Conservation (phyloP, 208 protist genomes). For the Herpetomonas muscarum region DNA sequence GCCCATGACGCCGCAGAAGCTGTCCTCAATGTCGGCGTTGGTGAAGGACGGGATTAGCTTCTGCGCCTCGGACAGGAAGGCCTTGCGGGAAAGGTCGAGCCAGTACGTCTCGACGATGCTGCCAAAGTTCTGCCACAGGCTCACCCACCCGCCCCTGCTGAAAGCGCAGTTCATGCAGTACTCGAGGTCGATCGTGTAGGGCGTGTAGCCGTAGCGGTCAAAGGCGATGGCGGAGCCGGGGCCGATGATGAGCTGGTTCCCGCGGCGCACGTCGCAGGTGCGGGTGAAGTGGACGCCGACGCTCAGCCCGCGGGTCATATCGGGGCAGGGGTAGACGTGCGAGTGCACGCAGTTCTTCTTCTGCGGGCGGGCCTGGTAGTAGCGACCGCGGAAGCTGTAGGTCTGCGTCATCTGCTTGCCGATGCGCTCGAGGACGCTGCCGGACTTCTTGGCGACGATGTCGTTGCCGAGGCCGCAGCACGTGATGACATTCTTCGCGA, state of each 20-base stretch:
- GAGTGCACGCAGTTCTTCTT: constrained; percentile 52
- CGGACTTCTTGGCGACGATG: constrained; percentile 52
- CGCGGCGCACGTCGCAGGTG: constrained; percentile 68
- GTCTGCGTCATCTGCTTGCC: constrained; percentile 62
- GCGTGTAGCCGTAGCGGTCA: constrained; percentile 79
- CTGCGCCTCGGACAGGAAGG: constrained; percentile 64
- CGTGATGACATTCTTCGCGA: constrained; percentile 72
- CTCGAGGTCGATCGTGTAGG: constrained; percentile 67
- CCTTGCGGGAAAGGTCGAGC: constrained; percentile 47
- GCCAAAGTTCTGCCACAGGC: constrained; percentile 42
- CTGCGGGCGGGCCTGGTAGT: constrained; percentile 71
- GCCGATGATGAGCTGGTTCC: constrained; percentile 75
- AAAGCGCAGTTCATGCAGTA: constrained; percentile 68
- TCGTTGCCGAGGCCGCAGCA: constrained; percentile 84
- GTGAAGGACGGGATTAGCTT: constrained; percentile 70
- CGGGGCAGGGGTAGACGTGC: constrained; percentile 76
- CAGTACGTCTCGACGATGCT: constrained; percentile 59
- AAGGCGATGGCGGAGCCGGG: constrained; percentile 70
- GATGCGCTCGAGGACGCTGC: constrained; percentile 33
- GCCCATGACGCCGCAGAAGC: constrained; percentile 74
- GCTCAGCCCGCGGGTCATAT: constrained; percentile 49
- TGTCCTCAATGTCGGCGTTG: constrained; percentile 60
- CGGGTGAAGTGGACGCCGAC: constrained; percentile 86
- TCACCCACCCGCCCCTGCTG: constrained; percentile 73
- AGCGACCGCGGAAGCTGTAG: constrained; percentile 79